Base-by-base conservation (phyloP, 257 asterid species). In the Pogostemon cablin region DNA sequence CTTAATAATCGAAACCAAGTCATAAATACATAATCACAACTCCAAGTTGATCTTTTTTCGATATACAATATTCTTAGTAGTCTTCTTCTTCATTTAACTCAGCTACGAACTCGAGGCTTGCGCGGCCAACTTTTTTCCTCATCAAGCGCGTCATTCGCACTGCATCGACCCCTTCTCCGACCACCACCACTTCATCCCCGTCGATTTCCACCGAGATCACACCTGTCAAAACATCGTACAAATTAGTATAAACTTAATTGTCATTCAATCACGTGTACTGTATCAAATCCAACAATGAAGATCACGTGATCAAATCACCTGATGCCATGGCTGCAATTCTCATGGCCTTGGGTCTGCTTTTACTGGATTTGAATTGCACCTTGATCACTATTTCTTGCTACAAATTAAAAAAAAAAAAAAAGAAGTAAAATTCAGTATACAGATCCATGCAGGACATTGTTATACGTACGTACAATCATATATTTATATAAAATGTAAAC, bases 81-180 rank as follows among this genome's bases (percentile, higher is more conserved):
- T 11, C 3, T 6, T 12, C 4, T 50, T 32, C 42, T 40, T 70
- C 72, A 34, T 72, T 49, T 11, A 80, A 9, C 11, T 77, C 71
- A 48, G 75, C 59, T 5, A 81, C 85, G 54, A 69, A 76, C 20
- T 75, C 82, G 42, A 84, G 79, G 67, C 41, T 80, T 57, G 89
- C 89, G 54, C 62, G 77, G 20, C 89, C 87, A 15, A 84, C 82
- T 72, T 84, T 80, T 83, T 84, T 84, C 46, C 87, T 82, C 39
- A 82, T 61, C n/a, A 76, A 75, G 54, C 58, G 44, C 41, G 82
- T 78, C 47, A 85, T 57, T 15, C 76, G 67, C 7, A 74, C 84
- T 41, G 85, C 85, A 67, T 82, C 85, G n/a, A 85, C 77, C 34
- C 67, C 79, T 1, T 82, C 81, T 69, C 89, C 87, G 12, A 75